Evolutionary conservation across 2,329 filamentous ascomycete genomes (phyloP).

Genomic region (Arthrobotrys pseudoclavata): DNA sequence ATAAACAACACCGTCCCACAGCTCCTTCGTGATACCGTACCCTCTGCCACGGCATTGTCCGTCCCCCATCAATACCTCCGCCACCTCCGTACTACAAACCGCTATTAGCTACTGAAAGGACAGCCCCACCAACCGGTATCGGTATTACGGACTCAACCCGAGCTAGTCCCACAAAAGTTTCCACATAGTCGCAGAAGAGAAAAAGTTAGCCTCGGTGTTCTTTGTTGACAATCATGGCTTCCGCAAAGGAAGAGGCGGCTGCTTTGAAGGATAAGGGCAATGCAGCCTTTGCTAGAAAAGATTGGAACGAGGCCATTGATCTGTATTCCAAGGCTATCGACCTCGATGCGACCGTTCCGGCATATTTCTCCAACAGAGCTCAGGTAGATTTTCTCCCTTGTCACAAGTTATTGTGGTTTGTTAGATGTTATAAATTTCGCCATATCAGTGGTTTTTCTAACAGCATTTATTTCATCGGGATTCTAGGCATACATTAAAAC

Average conservation of each 20-base stretch:
- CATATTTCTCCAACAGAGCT: conserved; percentile 93
- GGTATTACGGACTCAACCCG: neutral
- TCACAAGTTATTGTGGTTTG: neutral
- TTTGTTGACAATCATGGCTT: conserved; percentile 62
- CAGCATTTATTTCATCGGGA: neutral
- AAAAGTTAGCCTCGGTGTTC: neutral
- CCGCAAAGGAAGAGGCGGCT: conserved; percentile 75
- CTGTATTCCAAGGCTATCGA: conserved; percentile 90
- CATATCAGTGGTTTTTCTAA: neutral
- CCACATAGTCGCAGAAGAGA: neutral
- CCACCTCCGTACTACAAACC: neutral
- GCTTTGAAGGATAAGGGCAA: conserved; percentile 95
- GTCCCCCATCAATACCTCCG: neutral
- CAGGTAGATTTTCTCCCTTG: conserved; percentile 74
- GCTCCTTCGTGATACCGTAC: neutral
- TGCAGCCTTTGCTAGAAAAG: conserved; percentile 87
- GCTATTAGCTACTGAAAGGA: neutral
- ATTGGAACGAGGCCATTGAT: conserved; percentile 85
- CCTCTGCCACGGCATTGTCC: neutral
- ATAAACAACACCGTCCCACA: conserved; percentile 10
- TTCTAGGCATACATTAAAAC: conserved; percentile 90
- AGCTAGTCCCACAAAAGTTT: neutral
- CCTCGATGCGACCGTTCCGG: conserved; percentile 83
- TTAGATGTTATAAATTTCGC: neutral
- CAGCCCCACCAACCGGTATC: conserved; percentile 5